Conservation (phyloP, 192 early-diverging fungal genomes). For the Coemansia sp. region DNA sequence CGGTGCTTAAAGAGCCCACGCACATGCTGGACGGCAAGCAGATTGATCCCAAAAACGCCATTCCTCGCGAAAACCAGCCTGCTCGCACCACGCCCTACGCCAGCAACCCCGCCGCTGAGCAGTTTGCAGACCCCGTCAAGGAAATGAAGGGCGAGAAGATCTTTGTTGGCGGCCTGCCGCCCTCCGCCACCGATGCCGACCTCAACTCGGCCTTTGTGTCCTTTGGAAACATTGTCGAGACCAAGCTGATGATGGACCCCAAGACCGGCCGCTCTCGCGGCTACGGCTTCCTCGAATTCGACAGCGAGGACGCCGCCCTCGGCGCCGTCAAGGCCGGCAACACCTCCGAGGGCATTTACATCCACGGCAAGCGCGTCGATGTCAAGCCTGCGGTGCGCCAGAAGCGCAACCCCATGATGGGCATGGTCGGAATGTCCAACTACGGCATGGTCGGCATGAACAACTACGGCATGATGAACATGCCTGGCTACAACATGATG, state of each 20-base stretch:
- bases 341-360: conserved; percentile 30
- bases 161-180: conserved; percentile 86
- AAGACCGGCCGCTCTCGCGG: conserved; percentile 83
- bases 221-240: conserved; percentile 83
- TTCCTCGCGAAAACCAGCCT: conserved; percentile 43
- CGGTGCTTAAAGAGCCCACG: conserved; percentile 66
- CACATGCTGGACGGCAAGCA: conserved; percentile 69
- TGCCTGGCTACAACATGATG: conserved; percentile 28
- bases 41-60: conserved; percentile 53
- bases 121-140: conserved; percentile 22
- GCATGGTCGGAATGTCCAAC: conserved; percentile 11
- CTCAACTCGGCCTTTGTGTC: conserved; percentile 77
- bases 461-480: conserved; percentile 15
- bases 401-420: conserved; percentile 30
- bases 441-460: conserved; percentile 36
- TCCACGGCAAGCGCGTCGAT: conserved; percentile 53
- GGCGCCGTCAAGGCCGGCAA: conserved; percentile 41
- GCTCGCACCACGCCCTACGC: conserved; percentile 7
- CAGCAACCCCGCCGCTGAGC: neutral
- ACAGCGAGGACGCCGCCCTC: conserved; percentile 65
- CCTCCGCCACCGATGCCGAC: conserved; percentile 81
- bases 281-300: conserved; percentile 92
- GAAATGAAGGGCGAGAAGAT: conserved; percentile 65
- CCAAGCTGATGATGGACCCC: conserved; percentile 80
- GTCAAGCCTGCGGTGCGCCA: conserved; percentile 43